Evolutionary conservation across 2,329 filamentous ascomycete genomes (phyloP).

Genomic region (Alternaria brassicae): DNA sequence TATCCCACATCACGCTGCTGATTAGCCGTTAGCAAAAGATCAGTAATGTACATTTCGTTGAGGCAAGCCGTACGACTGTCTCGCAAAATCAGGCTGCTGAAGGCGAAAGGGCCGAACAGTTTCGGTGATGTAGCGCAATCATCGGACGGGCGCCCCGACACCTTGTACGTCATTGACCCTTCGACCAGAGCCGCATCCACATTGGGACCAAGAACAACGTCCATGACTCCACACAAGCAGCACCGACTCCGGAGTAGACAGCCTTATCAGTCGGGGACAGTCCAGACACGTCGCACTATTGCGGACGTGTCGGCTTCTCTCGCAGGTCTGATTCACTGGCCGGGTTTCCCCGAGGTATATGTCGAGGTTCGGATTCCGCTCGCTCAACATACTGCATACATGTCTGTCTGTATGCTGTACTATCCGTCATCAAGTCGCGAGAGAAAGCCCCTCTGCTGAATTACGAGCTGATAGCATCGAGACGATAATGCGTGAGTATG

Average conservation of each 20-base stretch:
- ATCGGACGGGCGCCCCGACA: not conserved
- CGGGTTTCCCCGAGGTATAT: not conserved
- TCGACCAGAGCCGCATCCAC: not conserved
- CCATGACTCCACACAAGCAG: constrained; percentile 2
- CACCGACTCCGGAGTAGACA: constrained; percentile 3
- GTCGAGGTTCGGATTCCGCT: not conserved
- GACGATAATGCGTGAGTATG: not conserved
- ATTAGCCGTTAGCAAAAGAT: not conserved
- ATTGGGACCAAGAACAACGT: not conserved
- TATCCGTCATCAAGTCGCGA: not conserved
- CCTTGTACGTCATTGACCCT: not conserved
- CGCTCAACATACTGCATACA: not conserved
- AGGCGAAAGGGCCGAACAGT: constrained; percentile 3
- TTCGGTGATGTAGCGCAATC: not conserved
- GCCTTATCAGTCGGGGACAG: constrained; percentile 2
- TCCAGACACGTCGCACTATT: not conserved
- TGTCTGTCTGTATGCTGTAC: not conserved
- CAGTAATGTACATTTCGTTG: not conserved
- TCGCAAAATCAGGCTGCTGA: not conserved
- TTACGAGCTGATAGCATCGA: not conserved
- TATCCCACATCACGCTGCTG: too few relatives aligned
- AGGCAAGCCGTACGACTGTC: not conserved
- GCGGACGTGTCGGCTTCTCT: not conserved
- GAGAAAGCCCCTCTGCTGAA: not conserved
- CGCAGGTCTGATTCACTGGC: not conserved